These are phyloP conservation scores for Microcyclosporella mali DNA, from an alignment of 2,329 filamentous ascomycete species.

Conservation along the genomic window DNA sequence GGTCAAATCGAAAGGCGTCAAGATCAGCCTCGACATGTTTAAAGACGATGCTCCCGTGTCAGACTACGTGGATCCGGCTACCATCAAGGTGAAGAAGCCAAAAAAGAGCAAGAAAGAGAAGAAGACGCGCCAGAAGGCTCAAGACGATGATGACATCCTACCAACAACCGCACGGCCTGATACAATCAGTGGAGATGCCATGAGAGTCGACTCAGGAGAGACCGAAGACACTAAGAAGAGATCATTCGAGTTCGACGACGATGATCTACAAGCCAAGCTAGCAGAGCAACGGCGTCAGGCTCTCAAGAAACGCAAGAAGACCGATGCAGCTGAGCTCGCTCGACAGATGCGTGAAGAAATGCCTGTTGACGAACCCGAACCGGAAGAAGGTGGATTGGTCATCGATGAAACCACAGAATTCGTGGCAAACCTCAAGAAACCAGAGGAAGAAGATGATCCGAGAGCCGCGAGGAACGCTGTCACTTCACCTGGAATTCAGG, in stretches of 20 bases:
- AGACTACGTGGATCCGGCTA: slow-evolving; percentile 80
- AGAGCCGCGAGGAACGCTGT: slow-evolving; percentile 33
- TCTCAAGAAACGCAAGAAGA: slow-evolving; percentile 86
- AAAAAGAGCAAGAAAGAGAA: slow-evolving; percentile 77
- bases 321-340: slow-evolving; percentile 78
- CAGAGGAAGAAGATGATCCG: slow-evolving; percentile 42
- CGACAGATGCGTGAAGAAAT: slow-evolving; percentile 66
- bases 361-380: slow-evolving; percentile 54
- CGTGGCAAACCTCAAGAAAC: slow-evolving; percentile 73
- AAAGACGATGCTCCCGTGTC: slow-evolving; percentile 63
- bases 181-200: slow-evolving; percentile 42
- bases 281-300: slow-evolving; percentile 76
- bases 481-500: slow-evolving; percentile 41
- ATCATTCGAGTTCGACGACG: slow-evolving; percentile 63
- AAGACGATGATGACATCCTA: slow-evolving; percentile 53
- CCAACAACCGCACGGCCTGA: slow-evolving; percentile 24
- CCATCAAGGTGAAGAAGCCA: slow-evolving; percentile 88
- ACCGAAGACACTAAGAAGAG: slow-evolving; percentile 50
- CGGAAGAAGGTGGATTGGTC: slow-evolving; percentile 63
- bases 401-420: slow-evolving; percentile 96
- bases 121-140: slow-evolving; percentile 59
- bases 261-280: slow-evolving; percentile 81
- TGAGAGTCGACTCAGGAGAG: slow-evolving; percentile 65
- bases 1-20: slow-evolving; percentile 59
- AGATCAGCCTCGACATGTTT: slow-evolving; percentile 68